Evolutionary conservation across 306 rosid species (phyloP).

Genomic region (Amphicarpaea edgeworthii): DNA sequence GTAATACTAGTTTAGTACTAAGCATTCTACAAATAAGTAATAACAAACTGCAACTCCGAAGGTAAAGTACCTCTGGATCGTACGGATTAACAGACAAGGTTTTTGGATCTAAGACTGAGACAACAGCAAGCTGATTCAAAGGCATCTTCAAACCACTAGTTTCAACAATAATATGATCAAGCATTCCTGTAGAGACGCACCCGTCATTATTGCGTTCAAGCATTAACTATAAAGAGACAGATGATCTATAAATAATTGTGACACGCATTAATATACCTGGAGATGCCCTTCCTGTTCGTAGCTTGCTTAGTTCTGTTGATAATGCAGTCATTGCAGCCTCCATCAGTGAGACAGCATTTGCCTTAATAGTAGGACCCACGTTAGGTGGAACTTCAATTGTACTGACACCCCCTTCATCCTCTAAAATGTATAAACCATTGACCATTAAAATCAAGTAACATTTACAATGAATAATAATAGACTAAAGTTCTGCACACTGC

Average conservation of each 20-base stretch:
- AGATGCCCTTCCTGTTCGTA: slow-evolving; percentile 93
- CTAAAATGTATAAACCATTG: slow-evolving; percentile 53
- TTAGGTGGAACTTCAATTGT: slow-evolving; percentile 66
- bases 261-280: slow-evolving; percentile 63
- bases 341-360: slow-evolving; percentile 78
- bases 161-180: slow-evolving; percentile 93
- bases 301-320: slow-evolving; percentile 71
- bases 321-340: slow-evolving; percentile 79
- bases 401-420: slow-evolving; percentile 67
- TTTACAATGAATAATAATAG: not conserved
- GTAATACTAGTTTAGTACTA: slow-evolving; percentile 23
- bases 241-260: not conserved
- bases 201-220: not conserved
- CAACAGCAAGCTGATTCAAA: slow-evolving; percentile 78
- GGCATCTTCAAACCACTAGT: slow-evolving; percentile 82
- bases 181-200: slow-evolving; percentile 75
- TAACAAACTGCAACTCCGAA: slow-evolving; percentile 7
- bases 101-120: slow-evolving; percentile 81
- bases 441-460: not conserved
- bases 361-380: slow-evolving; percentile 68
- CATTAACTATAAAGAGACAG: slow-evolving; percentile 10
- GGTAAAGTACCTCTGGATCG: slow-evolving; percentile 70
- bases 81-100: slow-evolving; percentile 89
- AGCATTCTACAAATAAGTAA: slow-evolving; percentile 6
- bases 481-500: not conserved